Evolutionary conservation across 164 flowering plant genomes (phyloP).

Genomic region (Houttuynia cordata): DNA sequence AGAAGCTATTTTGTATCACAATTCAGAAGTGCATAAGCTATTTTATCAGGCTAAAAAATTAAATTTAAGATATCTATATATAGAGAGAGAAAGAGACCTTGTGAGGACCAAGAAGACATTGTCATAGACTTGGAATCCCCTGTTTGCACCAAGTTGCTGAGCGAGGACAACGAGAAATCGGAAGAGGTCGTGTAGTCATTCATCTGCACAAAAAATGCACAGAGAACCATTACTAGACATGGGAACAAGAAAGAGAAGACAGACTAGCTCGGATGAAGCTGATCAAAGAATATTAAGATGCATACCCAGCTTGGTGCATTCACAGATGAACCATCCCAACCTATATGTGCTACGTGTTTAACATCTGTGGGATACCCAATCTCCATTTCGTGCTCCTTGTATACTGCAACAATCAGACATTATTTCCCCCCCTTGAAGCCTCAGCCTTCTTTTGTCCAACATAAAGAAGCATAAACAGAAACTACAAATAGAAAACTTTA

Average conservation of each 20-base stretch:
- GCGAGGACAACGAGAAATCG: conserved; percentile 32
- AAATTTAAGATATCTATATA: too few species aligned
- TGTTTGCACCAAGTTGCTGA: conserved; percentile 21
- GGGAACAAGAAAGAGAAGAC: not conserved
- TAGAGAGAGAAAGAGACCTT: conserved; percentile 21
- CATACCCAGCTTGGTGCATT: conserved; percentile 63
- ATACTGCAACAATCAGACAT: conserved; percentile 9
- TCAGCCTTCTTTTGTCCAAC: not conserved
- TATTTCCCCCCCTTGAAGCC: not conserved
- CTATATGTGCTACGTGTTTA: conserved; percentile 78
- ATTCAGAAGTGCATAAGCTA: too few species aligned
- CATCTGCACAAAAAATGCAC: conserved; percentile 24
- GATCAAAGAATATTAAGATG: too few species aligned
- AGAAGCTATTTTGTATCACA: too few species aligned
- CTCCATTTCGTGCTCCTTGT: conserved; percentile 73
- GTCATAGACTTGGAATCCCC: conserved; percentile 20
- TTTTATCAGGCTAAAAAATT: too few species aligned
- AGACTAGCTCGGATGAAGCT: not conserved
- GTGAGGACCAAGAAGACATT: conserved; percentile 41
- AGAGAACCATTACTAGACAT: not conserved
- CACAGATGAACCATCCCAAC: conserved; percentile 59
- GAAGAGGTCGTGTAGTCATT: conserved; percentile 39
- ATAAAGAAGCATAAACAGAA: too few species aligned
- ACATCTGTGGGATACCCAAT: conserved; percentile 91
- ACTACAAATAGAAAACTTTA: not conserved